Evolutionary conservation across 805 yeast species (phyloP).

Genomic region (Ogataea allantospora): DNA sequence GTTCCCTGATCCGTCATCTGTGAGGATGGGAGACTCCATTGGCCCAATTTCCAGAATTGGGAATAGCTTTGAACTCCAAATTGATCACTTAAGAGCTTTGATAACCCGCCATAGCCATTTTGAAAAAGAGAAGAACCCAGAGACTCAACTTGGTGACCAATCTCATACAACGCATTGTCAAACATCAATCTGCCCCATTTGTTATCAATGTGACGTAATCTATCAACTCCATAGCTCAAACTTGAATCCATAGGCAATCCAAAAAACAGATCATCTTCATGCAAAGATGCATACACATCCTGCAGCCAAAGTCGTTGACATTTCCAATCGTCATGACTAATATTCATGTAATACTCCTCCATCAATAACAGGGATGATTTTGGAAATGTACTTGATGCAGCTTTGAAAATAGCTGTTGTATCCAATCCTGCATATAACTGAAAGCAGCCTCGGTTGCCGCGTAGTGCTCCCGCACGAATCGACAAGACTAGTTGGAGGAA

Average conservation of each 20-base stretch:
- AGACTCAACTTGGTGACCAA: slow-evolving; percentile 26
- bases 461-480: slow-evolving; percentile 41
- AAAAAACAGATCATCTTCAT: slow-evolving; percentile 59
- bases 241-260: slow-evolving; percentile 65
- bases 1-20: slow-evolving; percentile 39
- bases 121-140: slow-evolving; percentile 30
- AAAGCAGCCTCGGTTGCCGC: slow-evolving; percentile 28
- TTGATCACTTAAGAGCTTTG: slow-evolving; percentile 38
- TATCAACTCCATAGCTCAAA: slow-evolving; percentile 48
- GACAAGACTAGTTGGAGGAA: slow-evolving; percentile 34
- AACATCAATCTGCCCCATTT: slow-evolving; percentile 41
- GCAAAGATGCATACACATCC: slow-evolving; percentile 49
- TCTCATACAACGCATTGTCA: slow-evolving; percentile 56
- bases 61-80: slow-evolving; percentile 39
- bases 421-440: slow-evolving; percentile 34
- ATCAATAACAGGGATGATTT: slow-evolving; percentile 47
- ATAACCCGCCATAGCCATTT: slow-evolving; percentile 57
- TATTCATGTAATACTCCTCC: slow-evolving; percentile 40
- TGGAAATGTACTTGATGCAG: slow-evolving; percentile 36
- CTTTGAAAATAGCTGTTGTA: slow-evolving; percentile 26
- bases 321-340: slow-evolving; percentile 13
- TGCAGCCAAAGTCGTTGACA: slow-evolving; percentile 25
- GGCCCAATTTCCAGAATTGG: slow-evolving; percentile 73
- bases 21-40: slow-evolving; percentile 71
- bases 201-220: slow-evolving; percentile 34